Conservation (phyloP, 371 early-diverging fungal species). For the Mortierella sp. region DNA sequence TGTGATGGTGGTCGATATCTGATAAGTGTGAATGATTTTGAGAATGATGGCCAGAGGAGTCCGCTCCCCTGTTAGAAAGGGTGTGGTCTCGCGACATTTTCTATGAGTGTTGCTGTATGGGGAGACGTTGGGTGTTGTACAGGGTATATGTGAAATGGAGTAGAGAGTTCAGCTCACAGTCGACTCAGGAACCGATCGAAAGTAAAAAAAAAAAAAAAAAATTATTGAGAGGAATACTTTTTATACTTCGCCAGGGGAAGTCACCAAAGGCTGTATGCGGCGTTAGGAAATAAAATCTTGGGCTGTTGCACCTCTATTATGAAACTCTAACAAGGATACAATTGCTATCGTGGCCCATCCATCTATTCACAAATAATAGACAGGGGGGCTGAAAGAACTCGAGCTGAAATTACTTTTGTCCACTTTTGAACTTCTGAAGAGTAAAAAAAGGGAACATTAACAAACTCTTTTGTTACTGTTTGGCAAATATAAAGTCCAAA, state of each 20-base stretch:
- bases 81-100: constrained; percentile 14
- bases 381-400: too few species aligned
- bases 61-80: constrained; percentile 13
- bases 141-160: constrained; percentile 80
- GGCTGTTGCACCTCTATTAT: background rate
- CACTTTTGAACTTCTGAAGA: too few species aligned
- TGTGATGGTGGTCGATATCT: background rate
- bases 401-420: too few species aligned
- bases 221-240: too few species aligned
- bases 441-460: too few species aligned
- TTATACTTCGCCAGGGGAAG: background rate
- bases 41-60: constrained; percentile 1
- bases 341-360: too few species aligned
- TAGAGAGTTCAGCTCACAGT: background rate
- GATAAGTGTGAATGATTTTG: background rate
- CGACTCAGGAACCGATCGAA: background rate
- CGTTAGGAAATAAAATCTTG: background rate
- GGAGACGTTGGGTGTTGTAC: background rate
- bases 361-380: too few species aligned
- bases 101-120: background rate
- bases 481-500: too few species aligned
- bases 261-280: background rate
- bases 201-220: background rate
- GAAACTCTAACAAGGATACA: too few species aligned
- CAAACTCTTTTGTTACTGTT: too few species aligned